These are phyloP conservation scores for Liriodendron chinense DNA, from an alignment of 164 flowering plant genomes.

Conservation along the genomic window DNA sequence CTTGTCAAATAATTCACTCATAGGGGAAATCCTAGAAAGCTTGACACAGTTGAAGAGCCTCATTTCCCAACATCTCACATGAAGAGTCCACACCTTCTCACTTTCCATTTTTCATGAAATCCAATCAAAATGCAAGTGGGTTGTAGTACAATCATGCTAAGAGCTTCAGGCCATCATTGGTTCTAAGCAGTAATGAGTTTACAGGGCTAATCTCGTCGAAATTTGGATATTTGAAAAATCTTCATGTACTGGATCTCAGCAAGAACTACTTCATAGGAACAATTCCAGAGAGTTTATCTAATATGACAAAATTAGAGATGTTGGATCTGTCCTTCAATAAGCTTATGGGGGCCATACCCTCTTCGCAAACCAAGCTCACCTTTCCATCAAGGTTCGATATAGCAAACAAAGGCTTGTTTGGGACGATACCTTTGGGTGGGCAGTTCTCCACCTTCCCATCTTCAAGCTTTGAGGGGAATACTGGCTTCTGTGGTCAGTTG, in stretches of 20 bases:
- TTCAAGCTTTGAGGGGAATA: not conserved
- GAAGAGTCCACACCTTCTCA: not conserved
- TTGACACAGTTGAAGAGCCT: slow-evolving; percentile 9
- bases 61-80: not conserved
- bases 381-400: slow-evolving; percentile 33
- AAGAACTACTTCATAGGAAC: slow-evolving; percentile 12
- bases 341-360: slow-evolving; percentile 36
- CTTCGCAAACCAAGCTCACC: slow-evolving; percentile 16
- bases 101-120: not conserved
- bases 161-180: slow-evolving; percentile 15
- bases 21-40: slow-evolving; percentile 17
- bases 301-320: slow-evolving; percentile 22
- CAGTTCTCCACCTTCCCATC: not conserved
- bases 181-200: slow-evolving; percentile 2
- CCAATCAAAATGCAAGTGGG: slow-evolving; percentile 12
- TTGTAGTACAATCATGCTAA: slow-evolving; percentile 9
- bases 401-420: slow-evolving; percentile 45
- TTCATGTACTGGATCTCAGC: slow-evolving; percentile 15
- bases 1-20: slow-evolving; percentile 15
- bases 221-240: slow-evolving; percentile 17
- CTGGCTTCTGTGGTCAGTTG: not conserved
- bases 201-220: slow-evolving; percentile 14
- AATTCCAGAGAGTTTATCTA: slow-evolving; percentile 14
- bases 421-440: slow-evolving; percentile 31
- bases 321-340: slow-evolving; percentile 28